phyloP scores from a whole-genome alignment of 2,329 filamentous ascomycete genomes.

The Cladophialophora psammophila region DNA sequence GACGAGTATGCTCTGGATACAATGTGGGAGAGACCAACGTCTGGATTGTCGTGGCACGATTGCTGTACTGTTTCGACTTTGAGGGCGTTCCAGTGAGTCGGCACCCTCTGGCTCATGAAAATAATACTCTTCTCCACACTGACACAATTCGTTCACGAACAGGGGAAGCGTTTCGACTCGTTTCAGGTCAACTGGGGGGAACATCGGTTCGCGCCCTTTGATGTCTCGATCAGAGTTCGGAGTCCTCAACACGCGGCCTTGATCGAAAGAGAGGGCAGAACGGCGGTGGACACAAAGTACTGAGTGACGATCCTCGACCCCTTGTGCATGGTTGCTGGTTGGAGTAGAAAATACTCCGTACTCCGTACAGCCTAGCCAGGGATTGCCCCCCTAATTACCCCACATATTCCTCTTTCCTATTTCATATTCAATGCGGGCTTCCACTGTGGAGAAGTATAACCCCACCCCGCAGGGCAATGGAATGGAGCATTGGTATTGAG shows the following conservation, averaged over 20 bases:
- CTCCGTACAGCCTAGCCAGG: too few relatives aligned
- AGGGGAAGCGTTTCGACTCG: conserved; percentile 31
- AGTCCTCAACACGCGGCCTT: conserved; percentile 38
- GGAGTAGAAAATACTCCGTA: not conserved
- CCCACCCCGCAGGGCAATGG: conserved; percentile 3
- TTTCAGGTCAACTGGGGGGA: conserved; percentile 30
- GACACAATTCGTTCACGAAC: not conserved
- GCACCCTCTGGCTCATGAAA: not conserved
- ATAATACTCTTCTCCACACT: not conserved
- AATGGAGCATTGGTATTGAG: not conserved
- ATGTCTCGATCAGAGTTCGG: conserved; percentile 41
- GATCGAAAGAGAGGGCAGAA: conserved; percentile 35
- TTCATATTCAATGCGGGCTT: not conserved
- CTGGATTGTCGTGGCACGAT: conserved; percentile 31
- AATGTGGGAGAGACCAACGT: conserved; percentile 36
- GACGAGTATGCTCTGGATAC: conserved; percentile 34
- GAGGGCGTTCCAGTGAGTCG: conserved; percentile 29
- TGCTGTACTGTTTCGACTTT: conserved; percentile 38
- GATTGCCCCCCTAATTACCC: not conserved
- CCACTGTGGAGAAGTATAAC: conserved; percentile 1
- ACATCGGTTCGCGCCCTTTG: conserved; percentile 42
- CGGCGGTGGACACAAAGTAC: conserved; percentile 31
- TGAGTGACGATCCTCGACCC: conserved; percentile 3
- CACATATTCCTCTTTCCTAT: conserved; percentile 1
- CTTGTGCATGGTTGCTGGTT: not conserved